Conservation (phyloP, 1,284 basidiomycete genomes). For the Mycosarcoma mackinlayi region DNA sequence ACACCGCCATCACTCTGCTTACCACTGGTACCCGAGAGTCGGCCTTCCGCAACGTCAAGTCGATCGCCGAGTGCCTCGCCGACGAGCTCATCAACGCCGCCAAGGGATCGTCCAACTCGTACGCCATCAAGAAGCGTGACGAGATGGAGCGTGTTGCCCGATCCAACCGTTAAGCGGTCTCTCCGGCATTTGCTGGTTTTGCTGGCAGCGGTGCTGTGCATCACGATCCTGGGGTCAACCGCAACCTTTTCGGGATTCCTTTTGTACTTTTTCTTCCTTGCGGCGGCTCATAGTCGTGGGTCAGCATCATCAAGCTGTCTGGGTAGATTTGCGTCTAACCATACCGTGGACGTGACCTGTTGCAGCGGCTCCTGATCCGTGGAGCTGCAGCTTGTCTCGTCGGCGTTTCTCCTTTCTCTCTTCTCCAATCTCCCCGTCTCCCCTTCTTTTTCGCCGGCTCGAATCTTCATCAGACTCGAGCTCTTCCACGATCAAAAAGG, state of each 20-base stretch:
- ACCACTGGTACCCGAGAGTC: constrained; percentile 98
- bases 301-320: constrained; percentile 25
- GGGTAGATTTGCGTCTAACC: constrained; percentile 26
- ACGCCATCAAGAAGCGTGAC: constrained; percentile 94
- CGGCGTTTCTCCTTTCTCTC: constrained; percentile 10
- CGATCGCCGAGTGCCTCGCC: constrained; percentile 92
- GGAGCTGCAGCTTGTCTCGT: constrained; percentile 24
- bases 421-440: constrained; percentile 1
- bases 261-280: constrained; percentile 52
- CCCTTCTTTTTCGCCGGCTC: constrained; percentile 8
- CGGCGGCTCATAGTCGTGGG: constrained; percentile 22
- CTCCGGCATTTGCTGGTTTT: constrained; percentile 4
- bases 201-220: constrained; percentile 27
- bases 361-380: constrained; percentile 33
- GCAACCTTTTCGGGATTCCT: constrained; percentile 47
- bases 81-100: constrained; percentile 99
- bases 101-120: constrained; percentile 99
- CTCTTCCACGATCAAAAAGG: constrained; percentile 48
- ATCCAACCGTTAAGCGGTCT: constrained; percentile 86
- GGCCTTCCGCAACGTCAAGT: constrained; percentile 99
- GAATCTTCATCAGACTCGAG: constrained; percentile 7
- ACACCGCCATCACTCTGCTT: constrained; percentile 94
- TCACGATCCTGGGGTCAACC: constrained; percentile 25
- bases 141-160: constrained; percentile 99
- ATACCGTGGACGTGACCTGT: constrained; percentile 17